Percentiles rank a stretch among this genome's conserved stretches.
phyloP scores from a whole-genome alignment of 148 eudicot species.

The Dianthus caryophyllus region DNA sequence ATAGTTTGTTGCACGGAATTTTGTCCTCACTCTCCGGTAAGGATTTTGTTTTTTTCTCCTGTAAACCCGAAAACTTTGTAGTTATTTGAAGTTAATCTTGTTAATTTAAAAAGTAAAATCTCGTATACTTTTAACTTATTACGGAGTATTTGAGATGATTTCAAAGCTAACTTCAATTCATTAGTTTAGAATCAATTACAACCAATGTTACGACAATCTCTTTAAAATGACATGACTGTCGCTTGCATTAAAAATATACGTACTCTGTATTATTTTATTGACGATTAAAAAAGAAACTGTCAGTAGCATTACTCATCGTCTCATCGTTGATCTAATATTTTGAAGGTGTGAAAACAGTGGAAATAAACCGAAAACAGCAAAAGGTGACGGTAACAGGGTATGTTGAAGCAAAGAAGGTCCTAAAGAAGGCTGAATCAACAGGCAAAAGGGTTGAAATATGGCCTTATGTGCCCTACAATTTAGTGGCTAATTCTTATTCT shows the following conservation, averaged over 20 bases:
- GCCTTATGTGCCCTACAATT: constrained; percentile 87
- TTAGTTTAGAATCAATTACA: too few species aligned
- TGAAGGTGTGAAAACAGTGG: constrained; percentile 76
- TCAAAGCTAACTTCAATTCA: too few species aligned
- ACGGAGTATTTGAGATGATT: too few species aligned
- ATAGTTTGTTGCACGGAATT: constrained; percentile 26
- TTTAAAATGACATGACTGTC: too few species aligned
- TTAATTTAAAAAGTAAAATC: too few species aligned
- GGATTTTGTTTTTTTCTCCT: not conserved
- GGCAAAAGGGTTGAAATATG: constrained; percentile 89
- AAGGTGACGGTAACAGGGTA: constrained; percentile 73
- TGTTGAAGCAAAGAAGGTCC: constrained; percentile 63
- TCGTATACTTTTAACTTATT: too few species aligned
- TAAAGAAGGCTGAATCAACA: constrained; percentile 65
- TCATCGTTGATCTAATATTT: not conserved
- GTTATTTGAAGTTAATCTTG: too few species aligned
- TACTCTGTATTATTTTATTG: too few species aligned
- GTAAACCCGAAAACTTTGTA: not conserved
- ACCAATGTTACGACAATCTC: too few species aligned
- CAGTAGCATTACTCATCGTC: too few species aligned
- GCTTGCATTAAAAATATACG: too few species aligned
- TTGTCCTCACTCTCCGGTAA: constrained; percentile 59
- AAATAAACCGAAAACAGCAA: constrained; percentile 72
- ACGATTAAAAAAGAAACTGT: too few species aligned
- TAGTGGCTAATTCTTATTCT: constrained; percentile 73